Percentiles rank a stretch among this genome's conserved stretches.
Conservation (phyloP, 345 rosid species). For the Arabidopsis thaliana region DNA sequence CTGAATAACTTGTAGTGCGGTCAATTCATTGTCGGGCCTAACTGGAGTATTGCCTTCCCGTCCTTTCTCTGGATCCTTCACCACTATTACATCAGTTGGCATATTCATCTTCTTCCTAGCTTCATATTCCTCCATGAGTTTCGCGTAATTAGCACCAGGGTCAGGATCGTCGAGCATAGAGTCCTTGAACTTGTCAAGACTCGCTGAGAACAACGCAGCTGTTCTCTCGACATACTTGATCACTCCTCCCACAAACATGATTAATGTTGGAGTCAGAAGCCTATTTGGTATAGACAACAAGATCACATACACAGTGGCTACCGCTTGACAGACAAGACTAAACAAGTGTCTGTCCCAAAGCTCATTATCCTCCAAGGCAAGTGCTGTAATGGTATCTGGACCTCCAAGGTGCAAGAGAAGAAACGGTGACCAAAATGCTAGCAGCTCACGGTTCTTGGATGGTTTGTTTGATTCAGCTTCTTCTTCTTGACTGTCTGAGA, state of each 20-base stretch:
- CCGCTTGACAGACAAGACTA: conserved; percentile 43
- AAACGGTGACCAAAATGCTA: conserved; percentile 50
- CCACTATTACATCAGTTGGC: conserved; percentile 22
- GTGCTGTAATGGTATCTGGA: conserved; percentile 52
- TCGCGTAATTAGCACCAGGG: conserved; percentile 46
- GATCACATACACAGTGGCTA: conserved; percentile 46
- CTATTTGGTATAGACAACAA: conserved; percentile 37
- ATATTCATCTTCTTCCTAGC: conserved; percentile 31
- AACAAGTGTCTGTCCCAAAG: conserved; percentile 48
- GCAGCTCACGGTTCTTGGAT: conserved; percentile 18
- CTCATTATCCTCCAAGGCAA: conserved; percentile 49
- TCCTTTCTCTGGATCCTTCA: conserved; percentile 41
- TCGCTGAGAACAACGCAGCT: conserved; percentile 51
- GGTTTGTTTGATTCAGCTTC: not conserved
- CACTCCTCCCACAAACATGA: conserved; percentile 49
- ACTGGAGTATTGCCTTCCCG: conserved; percentile 14
- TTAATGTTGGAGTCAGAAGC: conserved; percentile 31
- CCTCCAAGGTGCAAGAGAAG: conserved; percentile 53
- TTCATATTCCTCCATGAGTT: conserved; percentile 41
- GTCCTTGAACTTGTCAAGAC: conserved; percentile 44
- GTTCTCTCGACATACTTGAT: conserved; percentile 55
- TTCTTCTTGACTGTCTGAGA: conserved; percentile 43
- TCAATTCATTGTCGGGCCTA: not conserved
- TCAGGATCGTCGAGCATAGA: conserved; percentile 37
- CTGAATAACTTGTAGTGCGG: conserved; percentile 37